A percentile compares a stretch with the other conserved stretches of the same genome.
These are phyloP conservation scores for Amoeboaphelidium protococcarum DNA, from an alignment of 371 early-diverging fungal species.

Conservation along the genomic window DNA sequence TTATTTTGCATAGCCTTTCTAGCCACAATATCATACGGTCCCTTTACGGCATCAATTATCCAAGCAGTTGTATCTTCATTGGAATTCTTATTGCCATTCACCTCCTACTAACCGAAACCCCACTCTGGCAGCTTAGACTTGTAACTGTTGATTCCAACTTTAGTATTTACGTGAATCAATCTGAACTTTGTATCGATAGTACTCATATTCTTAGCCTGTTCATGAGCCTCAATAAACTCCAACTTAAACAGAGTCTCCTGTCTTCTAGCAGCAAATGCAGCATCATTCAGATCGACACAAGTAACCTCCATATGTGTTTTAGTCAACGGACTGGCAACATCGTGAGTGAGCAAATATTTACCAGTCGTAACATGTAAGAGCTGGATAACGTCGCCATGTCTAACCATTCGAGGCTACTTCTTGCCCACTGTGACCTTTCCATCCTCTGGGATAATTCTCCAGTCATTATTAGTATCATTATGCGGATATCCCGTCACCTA, in stretches of 20 bases:
- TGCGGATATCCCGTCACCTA: conserved; percentile 75
- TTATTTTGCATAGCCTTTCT: not conserved
- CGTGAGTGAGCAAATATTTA: conserved; percentile 61
- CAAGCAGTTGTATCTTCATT: conserved; percentile 42
- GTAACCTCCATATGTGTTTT: conserved; percentile 89
- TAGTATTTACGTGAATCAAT: conserved; percentile 45
- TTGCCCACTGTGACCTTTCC: not conserved
- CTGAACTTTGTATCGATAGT: conserved; percentile 30
- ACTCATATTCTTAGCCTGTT: conserved; percentile 21
- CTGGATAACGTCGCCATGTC: conserved; percentile 37
- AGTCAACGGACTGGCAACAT: conserved; percentile 86
- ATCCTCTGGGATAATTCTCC: conserved; percentile 41
- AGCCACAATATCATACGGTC: too few relatives aligned
- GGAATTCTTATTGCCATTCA: conserved; percentile 81
- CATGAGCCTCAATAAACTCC: conserved; percentile 21
- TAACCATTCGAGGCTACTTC: conserved; percentile 7
- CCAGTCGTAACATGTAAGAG: conserved; percentile 39
- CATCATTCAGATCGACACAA: conserved; percentile 10
- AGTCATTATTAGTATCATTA: conserved; percentile 38
- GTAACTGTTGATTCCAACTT: conserved; percentile 15
- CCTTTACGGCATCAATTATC: conserved; percentile 13
- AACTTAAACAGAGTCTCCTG: conserved; percentile 39
- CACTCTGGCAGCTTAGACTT: conserved; percentile 41
- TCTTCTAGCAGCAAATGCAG: conserved; percentile 11
- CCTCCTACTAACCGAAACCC: conserved; percentile 81